Evolutionary conservation across 306 rosid genomes (phyloP).

Genomic region (Lablab purpureus): DNA sequence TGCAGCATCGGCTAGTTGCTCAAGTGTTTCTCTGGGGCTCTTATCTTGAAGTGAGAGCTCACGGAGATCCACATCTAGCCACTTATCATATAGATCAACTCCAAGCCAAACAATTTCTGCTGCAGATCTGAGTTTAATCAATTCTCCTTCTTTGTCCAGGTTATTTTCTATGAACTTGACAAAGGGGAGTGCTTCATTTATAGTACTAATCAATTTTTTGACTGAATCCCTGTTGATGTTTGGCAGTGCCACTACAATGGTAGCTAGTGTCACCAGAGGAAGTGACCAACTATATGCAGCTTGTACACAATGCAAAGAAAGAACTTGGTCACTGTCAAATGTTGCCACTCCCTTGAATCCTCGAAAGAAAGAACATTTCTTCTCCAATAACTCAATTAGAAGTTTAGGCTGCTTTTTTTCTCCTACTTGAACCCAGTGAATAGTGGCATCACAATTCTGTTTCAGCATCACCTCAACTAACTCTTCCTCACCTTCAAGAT

Average conservation of each 20-base stretch:
- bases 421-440: conserved; percentile 71
- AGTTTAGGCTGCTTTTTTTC: conserved; percentile 64
- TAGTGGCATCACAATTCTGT: conserved; percentile 68
- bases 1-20: conserved; percentile 63
- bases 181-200: conserved; percentile 67
- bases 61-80: conserved; percentile 75
- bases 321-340: conserved; percentile 66
- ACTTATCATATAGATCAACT: conserved; percentile 70
- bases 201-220: conserved; percentile 50
- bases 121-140: conserved; percentile 58
- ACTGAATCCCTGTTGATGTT: conserved; percentile 45
- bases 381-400: conserved; percentile 63
- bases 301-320: conserved; percentile 57
- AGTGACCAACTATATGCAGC: conserved; percentile 83
- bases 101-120: conserved; percentile 75
- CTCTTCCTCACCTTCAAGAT: conserved; percentile 88
- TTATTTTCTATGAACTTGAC: conserved; percentile 58
- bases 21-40: conserved; percentile 59
- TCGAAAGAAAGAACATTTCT: conserved; percentile 58
- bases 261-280: conserved; percentile 77
- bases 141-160: conserved; percentile 59
- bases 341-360: conserved; percentile 68
- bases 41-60: conserved; percentile 59
- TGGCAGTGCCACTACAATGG: conserved; percentile 76
- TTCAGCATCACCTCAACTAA: conserved; percentile 69